Evolutionary conservation across 106 monocot genomes (phyloP).

Genomic region (Narthecium ossifragum): DNA sequence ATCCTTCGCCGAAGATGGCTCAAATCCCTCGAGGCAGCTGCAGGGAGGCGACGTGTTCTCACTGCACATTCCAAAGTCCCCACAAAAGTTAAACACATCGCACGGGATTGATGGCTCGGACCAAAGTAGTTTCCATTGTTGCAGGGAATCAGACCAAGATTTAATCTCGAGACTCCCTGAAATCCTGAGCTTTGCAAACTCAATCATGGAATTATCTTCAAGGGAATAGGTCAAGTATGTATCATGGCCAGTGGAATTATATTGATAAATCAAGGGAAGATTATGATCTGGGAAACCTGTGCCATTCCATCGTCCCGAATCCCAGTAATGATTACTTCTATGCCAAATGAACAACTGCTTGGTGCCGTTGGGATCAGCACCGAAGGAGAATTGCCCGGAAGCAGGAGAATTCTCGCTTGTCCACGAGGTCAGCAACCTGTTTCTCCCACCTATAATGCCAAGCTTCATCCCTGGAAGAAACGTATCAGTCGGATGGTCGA

Average conservation of each 20-base stretch:
- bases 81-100: conserved; percentile 13
- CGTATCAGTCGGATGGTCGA: conserved; percentile 31
- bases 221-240: neutral
- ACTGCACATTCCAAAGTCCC: conserved; percentile 19
- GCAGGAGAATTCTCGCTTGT: conserved; percentile 3
- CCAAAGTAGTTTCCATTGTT: conserved; percentile 5
- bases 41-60: neutral
- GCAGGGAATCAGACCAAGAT: neutral
- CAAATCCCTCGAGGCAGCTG: conserved; percentile 14
- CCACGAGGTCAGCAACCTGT: conserved; percentile 28
- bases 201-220: neutral
- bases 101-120: neutral
- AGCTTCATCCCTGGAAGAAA: conserved; percentile 35
- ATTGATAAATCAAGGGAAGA: neutral
- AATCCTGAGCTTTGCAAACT: neutral
- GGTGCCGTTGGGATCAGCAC: neutral
- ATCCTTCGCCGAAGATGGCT: conserved; percentile 1
- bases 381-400: conserved; percentile 13
- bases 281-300: neutral
- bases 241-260: neutral
- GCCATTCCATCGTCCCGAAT: conserved; percentile 5
- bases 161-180: neutral
- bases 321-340: neutral
- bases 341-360: conserved; percentile 12
- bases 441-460: neutral